Base-by-base conservation (phyloP, 2,329 filamentous ascomycete species). In the Phaeosphaeriaceae sp. region DNA sequence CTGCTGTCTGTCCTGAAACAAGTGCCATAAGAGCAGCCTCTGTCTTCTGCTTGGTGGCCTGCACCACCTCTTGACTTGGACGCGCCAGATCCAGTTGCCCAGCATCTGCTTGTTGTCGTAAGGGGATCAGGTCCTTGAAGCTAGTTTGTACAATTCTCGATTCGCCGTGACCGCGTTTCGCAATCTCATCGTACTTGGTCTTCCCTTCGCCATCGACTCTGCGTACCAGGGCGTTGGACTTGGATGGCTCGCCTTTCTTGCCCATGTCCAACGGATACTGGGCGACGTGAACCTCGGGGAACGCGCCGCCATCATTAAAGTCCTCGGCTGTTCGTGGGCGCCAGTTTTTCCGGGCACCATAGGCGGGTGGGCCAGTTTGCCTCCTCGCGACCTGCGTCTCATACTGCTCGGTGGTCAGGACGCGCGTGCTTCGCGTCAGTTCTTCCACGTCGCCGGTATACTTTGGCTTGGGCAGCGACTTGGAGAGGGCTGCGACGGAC, bases 261-360 rank as follows among this genome's bases (percentile, higher is more conserved):
- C 93, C 93, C 91, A 97, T 97, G 51, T 96, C 90, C 42, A 96
- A 83, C 9, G 94, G 94, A 70, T 97, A 99, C 70, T 99, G 94
- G 35, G 93, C 94, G 43, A 97, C 86, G 12, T 90, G 87, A 21
- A 97, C 87, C 76, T 97, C 93, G 30, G 94, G 94, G 70, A 97
- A 99, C 43, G 93, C 92, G 64, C 94, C 94, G 57, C 94, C 94
- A 79, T 97, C 92, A 64, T 90, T 92, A 76, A 92, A 99, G 74
- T 99, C 94, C 70, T 97, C 92, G 56, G 89, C 85, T 33, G 83
- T 83, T 66, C 93, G 87, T 26, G 94, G 94, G 59, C 94, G 86
- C 94, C 94, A 99, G 83, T 89, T 90, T 71, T 85, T 76, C 67
- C 94, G 88, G 71, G 92, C 87, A 41, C 90, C 90, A 64, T 97